A percentile compares a stretch with the other conserved stretches of the same genome.
phyloP scores from a whole-genome alignment of 768 basidiomycete species.

The Lactarius quietus region DNA sequence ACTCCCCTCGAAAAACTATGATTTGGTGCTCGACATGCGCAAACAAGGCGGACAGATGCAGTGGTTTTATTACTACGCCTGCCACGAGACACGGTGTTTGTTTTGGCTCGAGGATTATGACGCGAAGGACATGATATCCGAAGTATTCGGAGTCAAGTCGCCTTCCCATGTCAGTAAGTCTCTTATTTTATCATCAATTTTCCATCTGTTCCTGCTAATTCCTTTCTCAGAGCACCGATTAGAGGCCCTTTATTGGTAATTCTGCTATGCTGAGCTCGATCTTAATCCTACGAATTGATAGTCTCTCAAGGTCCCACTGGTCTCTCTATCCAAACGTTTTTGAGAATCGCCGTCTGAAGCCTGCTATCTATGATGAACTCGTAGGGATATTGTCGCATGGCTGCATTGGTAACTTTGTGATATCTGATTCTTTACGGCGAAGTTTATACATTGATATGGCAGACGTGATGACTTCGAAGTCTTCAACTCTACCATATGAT shows the following conservation, averaged over 20 bases:
- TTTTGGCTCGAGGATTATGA: slow-evolving; percentile 48
- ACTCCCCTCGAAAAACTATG: not conserved
- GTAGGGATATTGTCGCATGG: slow-evolving; percentile 29
- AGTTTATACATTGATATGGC: not conserved
- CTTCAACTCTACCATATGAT: not conserved
- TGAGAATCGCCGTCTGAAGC: slow-evolving; percentile 1
- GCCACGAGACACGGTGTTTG: not conserved
- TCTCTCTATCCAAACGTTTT: not conserved
- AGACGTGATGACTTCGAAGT: slow-evolving; percentile 1
- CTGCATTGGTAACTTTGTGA: slow-evolving; percentile 35
- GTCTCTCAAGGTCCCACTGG: not conserved
- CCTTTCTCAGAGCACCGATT: slow-evolving; percentile 6
- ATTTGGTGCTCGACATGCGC: slow-evolving; percentile 15
- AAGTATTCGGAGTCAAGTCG: not conserved
- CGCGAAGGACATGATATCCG: slow-evolving; percentile 32
- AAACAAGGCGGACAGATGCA: slow-evolving; percentile 34
- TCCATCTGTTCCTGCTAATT: not conserved
- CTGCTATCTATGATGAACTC: slow-evolving; percentile 30
- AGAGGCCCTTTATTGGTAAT: slow-evolving; percentile 27
- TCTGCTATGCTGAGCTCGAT: not conserved
- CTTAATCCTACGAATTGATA: slow-evolving; percentile 11
- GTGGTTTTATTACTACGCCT: slow-evolving; percentile 34
- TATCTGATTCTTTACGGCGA: not conserved
- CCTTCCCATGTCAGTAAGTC: not conserved
- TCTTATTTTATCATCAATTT: not conserved